Percentiles rank a stretch among this genome's conserved stretches.
These are phyloP conservation scores for Saccharomyces eubayanus DNA, from an alignment of 805 yeast species.

Conservation along the genomic window DNA sequence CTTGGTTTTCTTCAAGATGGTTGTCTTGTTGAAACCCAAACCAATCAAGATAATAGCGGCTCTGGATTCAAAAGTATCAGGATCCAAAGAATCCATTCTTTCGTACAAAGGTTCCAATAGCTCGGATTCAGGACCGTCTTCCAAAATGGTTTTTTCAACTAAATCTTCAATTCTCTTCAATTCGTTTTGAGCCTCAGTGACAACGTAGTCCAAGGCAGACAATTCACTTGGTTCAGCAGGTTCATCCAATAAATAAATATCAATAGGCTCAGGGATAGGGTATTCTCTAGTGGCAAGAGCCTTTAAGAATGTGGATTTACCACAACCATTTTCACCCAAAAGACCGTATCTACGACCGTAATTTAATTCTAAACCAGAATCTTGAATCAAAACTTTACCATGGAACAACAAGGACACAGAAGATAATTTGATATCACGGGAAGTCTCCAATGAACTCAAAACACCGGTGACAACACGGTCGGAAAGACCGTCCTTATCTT, in stretches of 20 bases:
- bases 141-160: constrained; percentile 82
- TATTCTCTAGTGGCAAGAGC: constrained; percentile 93
- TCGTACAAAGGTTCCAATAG: constrained; percentile 83
- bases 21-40: constrained; percentile 85
- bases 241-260: constrained; percentile 88
- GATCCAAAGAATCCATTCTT: constrained; percentile 93
- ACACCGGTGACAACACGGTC: constrained; percentile 99
- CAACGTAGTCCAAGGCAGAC: constrained; percentile 93
- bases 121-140: constrained; percentile 90
- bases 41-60: constrained; percentile 94
- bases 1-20: constrained; percentile 88
- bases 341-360: constrained; percentile 97
- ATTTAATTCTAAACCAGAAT: constrained; percentile 84
- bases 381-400: constrained; percentile 93
- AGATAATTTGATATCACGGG: constrained; percentile 87
- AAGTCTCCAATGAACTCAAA: constrained; percentile 75
- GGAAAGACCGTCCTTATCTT: constrained; percentile 86
- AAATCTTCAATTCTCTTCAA: constrained; percentile 82
- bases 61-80: constrained; percentile 89
- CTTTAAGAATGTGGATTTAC: constrained; percentile 90
- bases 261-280: constrained; percentile 89
- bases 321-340: constrained; percentile 97
- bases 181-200: constrained; percentile 90
- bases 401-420: constrained; percentile 91
- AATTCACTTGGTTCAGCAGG: constrained; percentile 92